Conservation (phyloP, 148 eudicot genomes). For the Polygonum maritimum region DNA sequence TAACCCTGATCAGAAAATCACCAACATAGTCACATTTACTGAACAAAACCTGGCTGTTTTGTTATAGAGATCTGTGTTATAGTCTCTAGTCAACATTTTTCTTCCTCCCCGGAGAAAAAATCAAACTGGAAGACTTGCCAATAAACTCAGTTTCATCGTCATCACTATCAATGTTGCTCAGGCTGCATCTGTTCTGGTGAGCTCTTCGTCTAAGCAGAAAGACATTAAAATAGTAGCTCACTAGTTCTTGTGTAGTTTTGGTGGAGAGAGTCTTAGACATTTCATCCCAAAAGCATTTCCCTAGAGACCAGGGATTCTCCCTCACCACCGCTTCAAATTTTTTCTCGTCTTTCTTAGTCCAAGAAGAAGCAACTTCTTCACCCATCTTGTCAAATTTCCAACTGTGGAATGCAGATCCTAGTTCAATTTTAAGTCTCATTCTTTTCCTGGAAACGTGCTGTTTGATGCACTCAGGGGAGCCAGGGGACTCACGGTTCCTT, state of each 20-base stretch:
- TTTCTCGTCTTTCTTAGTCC: conserved; percentile 59
- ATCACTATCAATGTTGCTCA: conserved; percentile 54
- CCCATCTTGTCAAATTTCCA: conserved; percentile 79
- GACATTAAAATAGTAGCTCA: conserved; percentile 78
- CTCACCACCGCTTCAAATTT: conserved; percentile 36
- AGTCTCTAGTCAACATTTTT: not conserved
- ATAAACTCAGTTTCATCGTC: conserved; percentile 63
- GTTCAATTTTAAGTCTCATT: conserved; percentile 43
- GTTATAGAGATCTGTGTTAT: not conserved
- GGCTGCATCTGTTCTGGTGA: conserved; percentile 52
- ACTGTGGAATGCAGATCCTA: conserved; percentile 49
- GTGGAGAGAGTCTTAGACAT: conserved; percentile 30
- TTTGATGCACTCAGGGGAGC: conserved; percentile 53
- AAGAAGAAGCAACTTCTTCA: conserved; percentile 50
- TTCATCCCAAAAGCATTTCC: conserved; percentile 50
- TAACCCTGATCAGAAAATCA: not conserved
- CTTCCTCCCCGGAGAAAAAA: conserved; percentile 28
- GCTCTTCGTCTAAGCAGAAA: conserved; percentile 57
- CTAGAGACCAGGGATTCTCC: conserved; percentile 45
- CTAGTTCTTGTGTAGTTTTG: conserved; percentile 49
- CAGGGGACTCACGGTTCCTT: conserved; percentile 38
- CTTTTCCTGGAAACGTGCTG: conserved; percentile 58
- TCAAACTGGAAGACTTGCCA: conserved; percentile 31
- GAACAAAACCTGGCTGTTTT: not conserved
- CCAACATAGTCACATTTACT: conserved; percentile 2